phyloP scores from a whole-genome alignment of 192 early-diverging fungal genomes.

The Gonapodya sp. region DNA sequence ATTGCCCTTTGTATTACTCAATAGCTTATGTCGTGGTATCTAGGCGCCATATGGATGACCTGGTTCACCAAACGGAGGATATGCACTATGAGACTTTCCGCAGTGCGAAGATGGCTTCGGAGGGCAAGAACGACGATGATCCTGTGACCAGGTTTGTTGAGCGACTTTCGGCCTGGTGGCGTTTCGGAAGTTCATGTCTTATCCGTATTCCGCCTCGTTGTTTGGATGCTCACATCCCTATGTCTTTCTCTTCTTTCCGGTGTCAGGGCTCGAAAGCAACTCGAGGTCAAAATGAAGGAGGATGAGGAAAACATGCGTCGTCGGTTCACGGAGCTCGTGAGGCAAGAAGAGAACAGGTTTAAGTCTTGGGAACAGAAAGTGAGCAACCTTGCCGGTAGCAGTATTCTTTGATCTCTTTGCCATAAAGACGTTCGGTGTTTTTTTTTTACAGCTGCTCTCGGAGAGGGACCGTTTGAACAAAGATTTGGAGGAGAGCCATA shows the following conservation, averaged over 20 bases:
- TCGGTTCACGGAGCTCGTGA: slow-evolving; percentile 96
- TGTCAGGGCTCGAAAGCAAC: slow-evolving; percentile 61
- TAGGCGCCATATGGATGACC: slow-evolving; percentile 89
- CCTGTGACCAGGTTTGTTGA: slow-evolving; percentile 35
- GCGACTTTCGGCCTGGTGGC: too few relatives aligned
- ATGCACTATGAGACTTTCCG: slow-evolving; percentile 92
- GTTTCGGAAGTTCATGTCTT: too few relatives aligned
- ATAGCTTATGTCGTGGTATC: too few relatives aligned
- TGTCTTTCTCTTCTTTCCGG: slow-evolving; percentile 2
- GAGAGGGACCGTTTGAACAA: slow-evolving; percentile 98
- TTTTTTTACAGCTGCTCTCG: slow-evolving; percentile 61
- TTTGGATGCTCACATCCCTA: too few relatives aligned
- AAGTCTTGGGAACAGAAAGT: slow-evolving; percentile 93
- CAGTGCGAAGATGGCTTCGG: slow-evolving; percentile 70
- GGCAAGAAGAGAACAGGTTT: slow-evolving; percentile 94
- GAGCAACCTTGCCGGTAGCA: slow-evolving; percentile 36
- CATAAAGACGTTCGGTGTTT: slow-evolving; percentile 11
- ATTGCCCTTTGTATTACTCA: not conserved
- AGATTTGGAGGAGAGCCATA: slow-evolving; percentile 91
- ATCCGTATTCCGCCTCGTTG: not conserved
- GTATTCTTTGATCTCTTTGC: slow-evolving; percentile 18
- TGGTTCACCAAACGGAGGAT: slow-evolving; percentile 89
- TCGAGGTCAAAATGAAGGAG: slow-evolving; percentile 94
- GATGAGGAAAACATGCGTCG: slow-evolving; percentile 93
- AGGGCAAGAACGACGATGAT: slow-evolving; percentile 45